Percentiles rank a stretch among this genome's conserved stretches.
Conservation (phyloP, 371 early-diverging fungal species). For the Cladochytrium tenue region DNA sequence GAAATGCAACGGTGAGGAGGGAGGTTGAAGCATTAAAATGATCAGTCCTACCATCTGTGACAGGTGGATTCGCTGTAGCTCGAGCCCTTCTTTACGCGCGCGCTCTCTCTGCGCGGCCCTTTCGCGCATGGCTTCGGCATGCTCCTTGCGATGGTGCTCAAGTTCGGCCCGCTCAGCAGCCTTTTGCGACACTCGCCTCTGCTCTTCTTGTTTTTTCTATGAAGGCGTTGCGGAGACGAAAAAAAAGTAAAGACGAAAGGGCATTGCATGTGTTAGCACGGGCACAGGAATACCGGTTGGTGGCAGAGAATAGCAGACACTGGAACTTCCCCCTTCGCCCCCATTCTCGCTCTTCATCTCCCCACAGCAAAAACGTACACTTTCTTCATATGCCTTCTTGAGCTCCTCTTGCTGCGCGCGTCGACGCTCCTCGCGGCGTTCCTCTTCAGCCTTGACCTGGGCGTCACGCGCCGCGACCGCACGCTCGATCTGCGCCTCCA, state of each 20-base stretch:
- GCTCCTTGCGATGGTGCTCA: constrained; percentile 21
- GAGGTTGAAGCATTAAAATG: not conserved
- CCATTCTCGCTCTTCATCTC: not conserved
- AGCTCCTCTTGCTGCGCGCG: constrained; percentile 22
- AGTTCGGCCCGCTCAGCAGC: constrained; percentile 23
- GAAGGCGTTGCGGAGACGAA: not conserved
- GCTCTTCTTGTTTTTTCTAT: constrained; percentile 12
- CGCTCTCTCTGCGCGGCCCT: constrained; percentile 1
- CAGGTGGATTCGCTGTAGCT: constrained; percentile 27
- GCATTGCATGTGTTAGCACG: not conserved
- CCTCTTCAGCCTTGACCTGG: constrained; percentile 19
- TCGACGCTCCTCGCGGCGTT: constrained; percentile 12
- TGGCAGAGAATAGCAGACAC: not conserved
- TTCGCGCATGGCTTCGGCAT: constrained; percentile 20
- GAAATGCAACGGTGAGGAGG: not conserved
- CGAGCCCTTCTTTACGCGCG: constrained; percentile 17
- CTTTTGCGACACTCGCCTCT: constrained; percentile 2
- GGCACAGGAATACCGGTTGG: not conserved
- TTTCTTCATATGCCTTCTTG: constrained; percentile 11
- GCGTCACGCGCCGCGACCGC: constrained; percentile 24
- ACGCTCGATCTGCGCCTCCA: constrained; percentile 30
- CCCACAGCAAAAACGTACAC: constrained; percentile 12
- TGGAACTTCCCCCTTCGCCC: constrained; percentile 5
- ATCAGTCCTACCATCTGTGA: constrained; percentile 26
- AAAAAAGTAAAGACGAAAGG: constrained; percentile 1